Base-by-base conservation (phyloP, 441 rosid genomes). In the Manihot esculenta region DNA sequence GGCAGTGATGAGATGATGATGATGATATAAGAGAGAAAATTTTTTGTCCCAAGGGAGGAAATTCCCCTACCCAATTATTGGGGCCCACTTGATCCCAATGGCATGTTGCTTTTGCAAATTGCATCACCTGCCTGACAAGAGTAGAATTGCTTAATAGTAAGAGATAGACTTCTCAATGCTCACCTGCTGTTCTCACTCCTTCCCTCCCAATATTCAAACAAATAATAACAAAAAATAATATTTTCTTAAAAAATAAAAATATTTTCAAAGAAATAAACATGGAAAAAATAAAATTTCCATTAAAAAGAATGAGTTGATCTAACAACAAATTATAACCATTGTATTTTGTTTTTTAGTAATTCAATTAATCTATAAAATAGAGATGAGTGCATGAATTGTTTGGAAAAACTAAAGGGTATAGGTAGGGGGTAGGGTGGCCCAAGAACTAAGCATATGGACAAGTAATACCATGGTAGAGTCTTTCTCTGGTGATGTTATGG, bases 41-140 rank as follows among this genome's bases (percentile, higher is more conserved):
- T 48, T 41, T 64, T 70, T 35, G 57, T 24, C 12, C 15, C n/a
- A 54, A 50, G 18, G 17, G 33, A 14, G 44, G 64, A 76, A 66
- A 70, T 66, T 50, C 15, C 5, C 27, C 7, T 7, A 35, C 5
- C 41, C 35, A 30, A 30, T 1, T 30, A n/a, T 12, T 51, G 26
- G 77, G 82, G 53, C 74, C 87, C 78, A 68, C 74, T 72, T 70
- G 73, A 77, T 77, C 79, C 62, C 78, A 76, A 74, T 78, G 83
- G 70, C 27, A 66, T 53, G 86, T 80, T 77, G 84, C 84, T 84
- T 82, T 77, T 80, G 44, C 77, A 69, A 35, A 2, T 35, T 35
- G 69, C 80, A 67, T 72, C 41, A 35, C 41, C 41, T 35, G 6
- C 41, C 73, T 74, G 70, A 77, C 74, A 62, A 24, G 5, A 41